These are phyloP conservation scores for Suhomyces sp. DNA, from an alignment of 805 yeast genomes.

Conservation along the genomic window DNA sequence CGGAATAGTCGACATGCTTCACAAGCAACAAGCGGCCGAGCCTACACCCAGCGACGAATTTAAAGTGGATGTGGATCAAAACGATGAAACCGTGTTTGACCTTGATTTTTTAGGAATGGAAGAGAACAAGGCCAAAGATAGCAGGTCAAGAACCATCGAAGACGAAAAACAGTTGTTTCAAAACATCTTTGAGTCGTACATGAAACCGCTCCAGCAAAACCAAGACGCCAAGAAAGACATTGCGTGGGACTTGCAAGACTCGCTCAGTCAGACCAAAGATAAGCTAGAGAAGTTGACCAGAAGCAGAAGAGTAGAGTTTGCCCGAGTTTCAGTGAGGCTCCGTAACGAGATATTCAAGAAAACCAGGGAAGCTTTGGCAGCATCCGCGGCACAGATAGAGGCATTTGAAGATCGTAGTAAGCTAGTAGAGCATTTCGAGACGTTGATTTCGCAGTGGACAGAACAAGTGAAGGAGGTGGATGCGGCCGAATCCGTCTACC, in stretches of 20 bases:
- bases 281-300: constrained; percentile 4
- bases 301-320: constrained; percentile 5
- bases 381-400: constrained; percentile 21
- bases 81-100: constrained; percentile 14
- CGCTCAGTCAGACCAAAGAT: constrained; percentile 5
- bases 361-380: constrained; percentile 16
- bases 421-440: constrained; percentile 17
- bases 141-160: constrained; percentile 9
- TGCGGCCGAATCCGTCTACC: constrained; percentile 9
- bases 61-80: constrained; percentile 11
- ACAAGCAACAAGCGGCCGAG: constrained; percentile 8
- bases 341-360: constrained; percentile 15
- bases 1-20: constrained; percentile 3
- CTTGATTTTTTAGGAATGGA: constrained; percentile 10
- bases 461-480: constrained; percentile 7
- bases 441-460: constrained; percentile 13
- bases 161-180: constrained; percentile 23
- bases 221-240: constrained; percentile 5
- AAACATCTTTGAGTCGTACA: constrained; percentile 24
- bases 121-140: background rate
- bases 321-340: constrained; percentile 11
- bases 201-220: constrained; percentile 12
- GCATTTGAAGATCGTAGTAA: constrained; percentile 11
- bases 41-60: constrained; percentile 4
- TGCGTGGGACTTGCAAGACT: constrained; percentile 9